Conservation (phyloP, 257 asterid species). For the Primulina eburnea region DNA sequence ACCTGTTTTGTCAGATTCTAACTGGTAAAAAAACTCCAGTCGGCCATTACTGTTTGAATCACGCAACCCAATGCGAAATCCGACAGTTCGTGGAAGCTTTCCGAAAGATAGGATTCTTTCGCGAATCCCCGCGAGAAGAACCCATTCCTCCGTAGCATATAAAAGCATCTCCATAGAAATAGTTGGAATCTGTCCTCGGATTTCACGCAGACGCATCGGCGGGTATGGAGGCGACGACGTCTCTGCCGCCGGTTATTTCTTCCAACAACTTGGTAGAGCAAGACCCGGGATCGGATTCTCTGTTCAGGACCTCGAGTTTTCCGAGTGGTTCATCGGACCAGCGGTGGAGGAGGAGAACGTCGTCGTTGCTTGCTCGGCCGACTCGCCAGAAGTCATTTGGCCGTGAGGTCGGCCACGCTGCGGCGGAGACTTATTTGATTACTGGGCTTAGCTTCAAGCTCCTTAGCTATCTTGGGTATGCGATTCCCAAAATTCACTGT, state of each 20-base stretch:
- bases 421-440: constrained; percentile 89
- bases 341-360: constrained; percentile 41
- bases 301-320: constrained; percentile 40
- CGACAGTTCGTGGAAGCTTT: constrained; percentile 19
- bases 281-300: constrained; percentile 26
- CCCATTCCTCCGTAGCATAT: background rate
- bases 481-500: background rate
- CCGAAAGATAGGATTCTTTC: constrained; percentile 4
- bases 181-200: background rate
- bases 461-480: constrained; percentile 85
- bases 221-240: constrained; percentile 39
- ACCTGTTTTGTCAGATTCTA: too few species aligned
- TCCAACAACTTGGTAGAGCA: constrained; percentile 26
- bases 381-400: constrained; percentile 59
- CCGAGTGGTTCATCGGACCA: constrained; percentile 30
- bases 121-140: constrained; percentile 16
- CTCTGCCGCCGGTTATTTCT: constrained; percentile 32
- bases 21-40: background rate
- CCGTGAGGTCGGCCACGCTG: constrained; percentile 82
- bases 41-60: background rate
- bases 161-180: too few species aligned
- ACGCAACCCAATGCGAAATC: constrained; percentile 24
- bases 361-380: constrained; percentile 34
- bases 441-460: constrained; percentile 84
- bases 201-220: background rate